Conservation (phyloP, 306 rosid genomes). For the Arachis hypogaea region DNA sequence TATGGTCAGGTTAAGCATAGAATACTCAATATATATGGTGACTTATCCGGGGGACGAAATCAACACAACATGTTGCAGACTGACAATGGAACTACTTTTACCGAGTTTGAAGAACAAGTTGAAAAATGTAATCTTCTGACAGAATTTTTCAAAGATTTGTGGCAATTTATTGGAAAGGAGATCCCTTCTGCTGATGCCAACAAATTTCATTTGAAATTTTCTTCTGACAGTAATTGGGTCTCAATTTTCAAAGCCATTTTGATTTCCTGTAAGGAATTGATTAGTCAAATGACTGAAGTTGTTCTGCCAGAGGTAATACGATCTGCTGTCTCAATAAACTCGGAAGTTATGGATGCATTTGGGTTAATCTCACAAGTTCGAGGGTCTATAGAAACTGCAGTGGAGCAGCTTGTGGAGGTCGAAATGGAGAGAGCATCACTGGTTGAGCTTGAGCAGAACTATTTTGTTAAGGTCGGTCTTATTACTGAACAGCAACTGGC, state of each 20-base stretch:
- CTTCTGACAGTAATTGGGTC: conserved; percentile 75
- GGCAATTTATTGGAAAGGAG: conserved; percentile 57
- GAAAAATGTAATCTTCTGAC: conserved; percentile 85
- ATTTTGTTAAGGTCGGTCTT: conserved; percentile 81
- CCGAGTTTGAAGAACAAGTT: conserved; percentile 78
- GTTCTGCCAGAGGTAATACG: conserved; percentile 80
- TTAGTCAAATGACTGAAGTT: conserved; percentile 78
- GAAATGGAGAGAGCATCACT: conserved; percentile 80
- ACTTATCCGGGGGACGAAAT: conserved; percentile 51
- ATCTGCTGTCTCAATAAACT: conserved; percentile 75
- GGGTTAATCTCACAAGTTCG: conserved; percentile 89
- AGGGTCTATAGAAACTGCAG: conserved; percentile 78
- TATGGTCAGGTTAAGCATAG: conserved; percentile 62
- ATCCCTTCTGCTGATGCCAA: conserved; percentile 46
- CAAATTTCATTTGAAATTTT: conserved; percentile 46
- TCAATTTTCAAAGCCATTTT: conserved; percentile 67
- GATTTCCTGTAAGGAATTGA: conserved; percentile 66
- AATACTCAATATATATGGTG: conserved; percentile 51
- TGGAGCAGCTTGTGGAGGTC: conserved; percentile 85
- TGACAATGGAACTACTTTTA: conserved; percentile 65
- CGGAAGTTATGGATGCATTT: conserved; percentile 93
- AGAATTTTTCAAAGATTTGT: conserved; percentile 67
- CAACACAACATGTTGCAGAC: conserved; percentile 45
- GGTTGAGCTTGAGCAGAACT: conserved; percentile 82
- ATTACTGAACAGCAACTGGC: conserved; percentile 92